These are phyloP conservation scores for Mycena latifolia DNA, from an alignment of 768 basidiomycete species.

Conservation along the genomic window DNA sequence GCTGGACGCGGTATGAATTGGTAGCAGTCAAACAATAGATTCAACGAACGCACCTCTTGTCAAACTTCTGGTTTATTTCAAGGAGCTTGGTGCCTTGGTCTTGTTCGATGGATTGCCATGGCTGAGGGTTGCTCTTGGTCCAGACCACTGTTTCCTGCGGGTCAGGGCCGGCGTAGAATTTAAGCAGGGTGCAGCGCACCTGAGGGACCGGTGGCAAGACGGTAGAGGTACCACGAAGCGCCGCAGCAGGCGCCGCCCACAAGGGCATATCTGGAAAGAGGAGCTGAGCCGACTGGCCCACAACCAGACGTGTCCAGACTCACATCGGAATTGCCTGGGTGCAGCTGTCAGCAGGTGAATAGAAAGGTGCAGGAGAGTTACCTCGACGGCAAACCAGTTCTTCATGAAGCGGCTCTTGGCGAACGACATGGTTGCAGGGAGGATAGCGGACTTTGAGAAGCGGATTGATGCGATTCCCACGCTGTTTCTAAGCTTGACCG, in stretches of 20 bases:
- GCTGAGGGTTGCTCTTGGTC: slow-evolving; percentile 82
- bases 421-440: slow-evolving; percentile 28
- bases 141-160: slow-evolving; percentile 56
- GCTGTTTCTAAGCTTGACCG: no score
- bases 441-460: no score
- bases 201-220: slow-evolving; percentile 70
- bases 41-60: slow-evolving; percentile 68
- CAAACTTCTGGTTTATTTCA: slow-evolving; percentile 79
- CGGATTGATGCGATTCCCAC: slow-evolving; percentile 2
- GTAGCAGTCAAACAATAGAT: slow-evolving; percentile 3
- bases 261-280: slow-evolving; percentile 57
- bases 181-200: slow-evolving; percentile 50
- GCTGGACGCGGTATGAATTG: slow-evolving; percentile 50
- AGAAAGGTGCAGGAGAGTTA: slow-evolving; percentile 43
- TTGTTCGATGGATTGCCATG: slow-evolving; percentile 87
- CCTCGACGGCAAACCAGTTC: slow-evolving; percentile 84
- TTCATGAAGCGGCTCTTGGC: slow-evolving; percentile 56
- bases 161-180: slow-evolving; percentile 10
- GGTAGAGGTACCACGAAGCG: slow-evolving; percentile 68
- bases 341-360: slow-evolving; percentile 16
- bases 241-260: slow-evolving; percentile 66
- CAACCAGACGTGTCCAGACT: slow-evolving; percentile 37
- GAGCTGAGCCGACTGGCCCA: slow-evolving; percentile 11
- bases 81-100: slow-evolving; percentile 81
- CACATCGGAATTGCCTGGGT: slow-evolving; percentile 66